These are phyloP conservation scores for Rubroboletus satanas DNA, from an alignment of 768 basidiomycete genomes.

Conservation along the genomic window DNA sequence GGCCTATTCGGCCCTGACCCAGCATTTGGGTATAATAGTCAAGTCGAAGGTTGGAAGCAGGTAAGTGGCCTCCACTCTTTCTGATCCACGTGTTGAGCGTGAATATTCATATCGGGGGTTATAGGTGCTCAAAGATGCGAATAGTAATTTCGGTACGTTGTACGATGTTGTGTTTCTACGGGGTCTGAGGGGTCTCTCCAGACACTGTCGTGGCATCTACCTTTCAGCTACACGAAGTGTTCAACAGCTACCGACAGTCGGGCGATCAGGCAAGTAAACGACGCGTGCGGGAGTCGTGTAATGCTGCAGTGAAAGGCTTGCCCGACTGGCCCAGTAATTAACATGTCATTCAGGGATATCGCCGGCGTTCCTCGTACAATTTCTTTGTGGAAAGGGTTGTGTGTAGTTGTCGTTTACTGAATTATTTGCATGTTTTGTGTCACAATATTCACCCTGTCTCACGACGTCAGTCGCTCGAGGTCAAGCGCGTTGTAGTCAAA, in stretches of 20 bases:
- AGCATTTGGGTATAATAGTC: constrained; percentile 46
- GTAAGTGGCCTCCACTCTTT: constrained; percentile 35
- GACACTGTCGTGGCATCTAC: constrained; percentile 59
- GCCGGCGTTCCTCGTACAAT: neutral
- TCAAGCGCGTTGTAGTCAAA: neutral
- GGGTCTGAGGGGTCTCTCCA: constrained; percentile 4
- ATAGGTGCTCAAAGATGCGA: constrained; percentile 53
- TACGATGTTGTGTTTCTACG: neutral
- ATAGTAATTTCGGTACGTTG: constrained; percentile 46
- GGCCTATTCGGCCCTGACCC: constrained; percentile 26
- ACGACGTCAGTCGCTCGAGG: neutral
- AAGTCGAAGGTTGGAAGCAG: constrained; percentile 54
- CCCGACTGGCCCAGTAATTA: constrained; percentile 64
- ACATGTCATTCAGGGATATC: neutral
- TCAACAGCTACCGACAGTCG: constrained; percentile 69
- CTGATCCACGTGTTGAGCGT: neutral
- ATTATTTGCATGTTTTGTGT: constrained; percentile 4
- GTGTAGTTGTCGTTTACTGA: constrained; percentile 4
- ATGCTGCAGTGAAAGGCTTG: constrained; percentile 66
- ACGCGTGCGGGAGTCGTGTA: constrained; percentile 74
- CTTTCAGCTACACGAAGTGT: constrained; percentile 77
- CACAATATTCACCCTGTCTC: neutral
- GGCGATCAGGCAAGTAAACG: constrained; percentile 66
- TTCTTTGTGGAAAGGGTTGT: neutral
- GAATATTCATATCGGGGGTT: neutral